Evolutionary conservation across 176 grass and related monocot genomes (phyloP), one percentile per base, ranked within the genome.

Genomic region (Bonia amplexicaulis): DNA sequence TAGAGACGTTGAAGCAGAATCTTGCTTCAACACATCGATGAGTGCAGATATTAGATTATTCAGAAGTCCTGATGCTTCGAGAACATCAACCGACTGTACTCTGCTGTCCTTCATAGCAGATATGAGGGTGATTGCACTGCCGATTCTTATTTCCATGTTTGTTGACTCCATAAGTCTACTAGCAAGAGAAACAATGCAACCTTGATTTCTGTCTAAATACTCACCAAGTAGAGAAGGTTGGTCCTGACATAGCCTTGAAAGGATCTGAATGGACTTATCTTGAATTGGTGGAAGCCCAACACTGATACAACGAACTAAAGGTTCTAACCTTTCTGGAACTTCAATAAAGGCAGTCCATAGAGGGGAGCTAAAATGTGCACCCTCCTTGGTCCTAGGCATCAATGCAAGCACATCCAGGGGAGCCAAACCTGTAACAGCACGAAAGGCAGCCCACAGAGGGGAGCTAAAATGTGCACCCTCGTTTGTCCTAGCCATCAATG

Each of bases 251-350:
- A 98, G 83, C 74, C 80, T 95, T 84, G 93, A 87, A 33, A 98
- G 91, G 65, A 98, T 98, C 86, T 90, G 93, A 91, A 98, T 95
- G 55, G 83, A 82, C 64, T 98, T 93, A 71, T 93, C 96, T 90
- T 95, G 92, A 76, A 88, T 82, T 14, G 84, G 55, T 70, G 93
- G 89, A 78, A 84, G 91, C 80, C 96, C 93, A 83, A 93, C 33
- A 85, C 69, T 88, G 74, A 95, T 77, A 89, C 85, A 95, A 45
- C 44, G 81, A 57, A 98, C 57, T 87, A 98, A 90, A 82, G 89
- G 86, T 79, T 91, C 87, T 81, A 98, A 88, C 62, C 75, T 86
- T 91, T 95, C 85, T 45, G 93, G 87, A 53, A 69, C 47, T 78
- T 98, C 96, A 90, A 89, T 63, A 85, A 98, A 90, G 61, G 91